phyloP scores from a whole-genome alignment of 805 yeast species.

The Yamadazyma laniorum region DNA sequence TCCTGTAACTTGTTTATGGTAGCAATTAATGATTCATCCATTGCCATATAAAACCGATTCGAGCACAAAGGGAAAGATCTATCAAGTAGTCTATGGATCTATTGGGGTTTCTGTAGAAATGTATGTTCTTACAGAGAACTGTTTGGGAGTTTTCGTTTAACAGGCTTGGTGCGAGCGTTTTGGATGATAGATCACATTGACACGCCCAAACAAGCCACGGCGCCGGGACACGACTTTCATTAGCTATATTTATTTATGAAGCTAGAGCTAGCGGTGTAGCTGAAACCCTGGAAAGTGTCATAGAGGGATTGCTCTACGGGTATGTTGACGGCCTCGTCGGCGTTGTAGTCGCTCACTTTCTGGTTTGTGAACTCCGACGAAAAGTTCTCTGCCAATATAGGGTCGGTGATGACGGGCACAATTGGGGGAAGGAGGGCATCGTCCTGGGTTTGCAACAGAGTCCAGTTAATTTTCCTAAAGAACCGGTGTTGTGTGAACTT shows the following conservation, averaged over 20 bases:
- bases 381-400: conserved; percentile 45
- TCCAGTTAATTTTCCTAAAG: conserved; percentile 40
- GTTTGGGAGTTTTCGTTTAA: conserved; percentile 1
- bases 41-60: conserved; percentile 18
- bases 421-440: conserved; percentile 34
- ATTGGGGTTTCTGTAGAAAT: neutral
- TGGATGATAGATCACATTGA: conserved; percentile 2
- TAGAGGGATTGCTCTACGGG: conserved; percentile 4
- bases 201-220: neutral
- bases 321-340: conserved; percentile 12
- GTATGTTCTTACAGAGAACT: neutral
- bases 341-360: conserved; percentile 38
- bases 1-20: conserved; percentile 91
- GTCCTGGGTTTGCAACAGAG: conserved; percentile 27
- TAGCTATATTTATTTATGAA: conserved; percentile 21
- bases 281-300: conserved; percentile 26
- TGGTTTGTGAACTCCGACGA: conserved; percentile 41
- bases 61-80: neutral
- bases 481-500: conserved; percentile 35
- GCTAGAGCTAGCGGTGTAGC: conserved; percentile 33
- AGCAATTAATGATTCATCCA: conserved; percentile 78
- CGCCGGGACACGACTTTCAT: conserved; percentile 1
- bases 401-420: conserved; percentile 43
- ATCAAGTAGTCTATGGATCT: conserved; percentile 4
- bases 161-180: neutral